phyloP scores from a whole-genome alignment of 169 alveolate species.

The Plasmodium gonderi region DNA sequence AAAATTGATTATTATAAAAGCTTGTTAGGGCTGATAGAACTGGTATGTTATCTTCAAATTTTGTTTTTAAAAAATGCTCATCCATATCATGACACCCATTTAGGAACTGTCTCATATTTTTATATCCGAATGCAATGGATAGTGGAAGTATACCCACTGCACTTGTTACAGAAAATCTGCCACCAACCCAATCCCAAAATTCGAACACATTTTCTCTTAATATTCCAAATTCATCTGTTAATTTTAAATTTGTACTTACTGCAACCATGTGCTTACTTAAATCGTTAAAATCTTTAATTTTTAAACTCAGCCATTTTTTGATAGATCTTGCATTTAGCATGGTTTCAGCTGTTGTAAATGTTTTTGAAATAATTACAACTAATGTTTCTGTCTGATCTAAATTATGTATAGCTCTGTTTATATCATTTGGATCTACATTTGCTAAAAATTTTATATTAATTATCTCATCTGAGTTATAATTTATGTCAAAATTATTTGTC shows the following conservation, averaged over 20 bases:
- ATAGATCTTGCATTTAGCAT: conserved; percentile 96
- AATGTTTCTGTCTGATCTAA: conserved; percentile 84
- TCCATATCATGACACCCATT: conserved; percentile 91
- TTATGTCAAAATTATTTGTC: neutral
- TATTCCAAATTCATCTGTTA: conserved; percentile 95
- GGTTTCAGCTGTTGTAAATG: conserved; percentile 99
- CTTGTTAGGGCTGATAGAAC: conserved; percentile 95
- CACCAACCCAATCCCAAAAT: conserved; percentile 99
- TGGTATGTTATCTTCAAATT: conserved; percentile 92
- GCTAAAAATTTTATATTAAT: conserved; percentile 94
- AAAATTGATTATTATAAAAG: conserved; percentile 93
- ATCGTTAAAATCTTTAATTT: conserved; percentile 77
- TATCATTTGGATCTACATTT: conserved; percentile 98
- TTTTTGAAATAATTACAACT: conserved; percentile 95
- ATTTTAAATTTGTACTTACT: conserved; percentile 93
- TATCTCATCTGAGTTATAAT: conserved; percentile 39
- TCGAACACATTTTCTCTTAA: conserved; percentile 95
- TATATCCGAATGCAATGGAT: conserved; percentile 93
- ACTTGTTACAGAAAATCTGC: conserved; percentile 97
- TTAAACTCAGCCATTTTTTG: conserved; percentile 90
- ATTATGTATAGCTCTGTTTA: conserved; percentile 92
- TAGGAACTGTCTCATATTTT: conserved; percentile 88
- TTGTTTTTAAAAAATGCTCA: conserved; percentile 88
- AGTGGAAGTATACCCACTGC: conserved; percentile 99
- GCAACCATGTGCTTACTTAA: conserved; percentile 93